Evolutionary conservation across 2,329 filamentous ascomycete genomes (phyloP).

Genomic region (Xylaria sp.): DNA sequence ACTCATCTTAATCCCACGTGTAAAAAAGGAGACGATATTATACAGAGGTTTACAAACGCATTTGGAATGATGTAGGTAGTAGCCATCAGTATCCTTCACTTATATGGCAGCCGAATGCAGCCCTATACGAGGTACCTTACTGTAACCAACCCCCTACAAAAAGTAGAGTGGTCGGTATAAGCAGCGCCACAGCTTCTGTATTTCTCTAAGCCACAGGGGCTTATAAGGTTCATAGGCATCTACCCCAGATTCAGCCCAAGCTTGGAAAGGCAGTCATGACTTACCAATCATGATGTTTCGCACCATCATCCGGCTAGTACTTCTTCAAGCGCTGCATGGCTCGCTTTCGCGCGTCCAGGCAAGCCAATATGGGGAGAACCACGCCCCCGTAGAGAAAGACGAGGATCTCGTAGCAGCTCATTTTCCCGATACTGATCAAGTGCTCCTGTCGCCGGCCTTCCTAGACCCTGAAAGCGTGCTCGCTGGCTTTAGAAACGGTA

Average conservation of each 20-base stretch:
- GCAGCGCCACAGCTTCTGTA: constrained; percentile 11
- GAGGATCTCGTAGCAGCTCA: constrained; percentile 46
- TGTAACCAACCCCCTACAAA: neutral
- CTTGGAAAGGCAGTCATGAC: neutral
- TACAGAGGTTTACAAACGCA: no score
- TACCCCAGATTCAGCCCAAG: neutral
- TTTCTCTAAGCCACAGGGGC: constrained; percentile 4
- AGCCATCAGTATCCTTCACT: no score
- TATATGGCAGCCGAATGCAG: no score
- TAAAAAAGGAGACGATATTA: no score
- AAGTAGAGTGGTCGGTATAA: constrained; percentile 1
- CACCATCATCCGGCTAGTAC: constrained; percentile 8
- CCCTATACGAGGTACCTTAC: no score
- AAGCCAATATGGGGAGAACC: constrained; percentile 46
- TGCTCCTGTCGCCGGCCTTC: constrained; percentile 48
- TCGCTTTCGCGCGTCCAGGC: constrained; percentile 28
- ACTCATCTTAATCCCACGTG: no score
- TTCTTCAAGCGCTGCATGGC: constrained; percentile 12
- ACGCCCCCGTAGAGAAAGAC: constrained; percentile 44
- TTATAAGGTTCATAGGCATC: neutral
- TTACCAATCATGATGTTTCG: constrained; percentile 24
- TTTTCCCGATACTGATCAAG: constrained; percentile 48
- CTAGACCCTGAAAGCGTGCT: constrained; percentile 40
- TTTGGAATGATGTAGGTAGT: no score
- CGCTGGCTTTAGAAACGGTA: constrained; percentile 45